phyloP scores from a whole-genome alignment of 768 basidiomycete species.

The Pleurotus platypus region DNA sequence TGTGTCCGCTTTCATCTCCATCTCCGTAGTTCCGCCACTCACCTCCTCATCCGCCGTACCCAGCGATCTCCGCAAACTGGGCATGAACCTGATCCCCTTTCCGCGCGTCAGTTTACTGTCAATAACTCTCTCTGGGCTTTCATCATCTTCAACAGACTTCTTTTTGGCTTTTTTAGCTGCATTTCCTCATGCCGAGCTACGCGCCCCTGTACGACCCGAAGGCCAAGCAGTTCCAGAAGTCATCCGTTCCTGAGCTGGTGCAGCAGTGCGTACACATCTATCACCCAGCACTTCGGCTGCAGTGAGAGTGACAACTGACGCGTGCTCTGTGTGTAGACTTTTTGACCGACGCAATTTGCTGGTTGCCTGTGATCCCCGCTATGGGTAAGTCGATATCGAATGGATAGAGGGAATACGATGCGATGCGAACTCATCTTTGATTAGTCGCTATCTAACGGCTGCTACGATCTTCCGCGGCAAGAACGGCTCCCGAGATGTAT shows the following conservation, averaged over 20 bases:
- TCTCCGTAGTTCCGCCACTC: not conserved
- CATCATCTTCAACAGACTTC: slow-evolving; percentile 5
- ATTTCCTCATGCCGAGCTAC: slow-evolving; percentile 95
- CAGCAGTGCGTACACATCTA: slow-evolving; percentile 47
- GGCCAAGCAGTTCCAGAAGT: slow-evolving; percentile 54
- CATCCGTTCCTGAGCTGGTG: slow-evolving; percentile 67
- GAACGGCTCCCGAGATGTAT: slow-evolving; percentile 76
- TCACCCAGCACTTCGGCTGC: too few species aligned
- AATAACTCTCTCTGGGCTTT: slow-evolving; percentile 6
- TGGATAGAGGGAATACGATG: not conserved
- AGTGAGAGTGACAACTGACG: slow-evolving; percentile 3
- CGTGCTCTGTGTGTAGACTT: slow-evolving; percentile 37
- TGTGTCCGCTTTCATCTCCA: slow-evolving; percentile 18
- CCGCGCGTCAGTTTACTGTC: slow-evolving; percentile 61
- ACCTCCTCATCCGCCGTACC: slow-evolving; percentile 7
- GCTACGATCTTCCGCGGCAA: slow-evolving; percentile 86
- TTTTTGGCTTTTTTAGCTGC: slow-evolving; percentile 52
- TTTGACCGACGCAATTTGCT: slow-evolving; percentile 81
- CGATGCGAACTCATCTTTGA: not conserved
- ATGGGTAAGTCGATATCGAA: slow-evolving; percentile 46
- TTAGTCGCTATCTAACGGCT: slow-evolving; percentile 80
- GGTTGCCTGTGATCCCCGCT: slow-evolving; percentile 78
- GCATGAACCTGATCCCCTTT: slow-evolving; percentile 94
- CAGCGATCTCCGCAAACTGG: slow-evolving; percentile 85
- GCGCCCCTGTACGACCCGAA: slow-evolving; percentile 81